A percentile compares a stretch with the other conserved stretches of the same genome.
phyloP scores from a whole-genome alignment of 176 grass and related monocot species.

The Eleusine coracana region DNA sequence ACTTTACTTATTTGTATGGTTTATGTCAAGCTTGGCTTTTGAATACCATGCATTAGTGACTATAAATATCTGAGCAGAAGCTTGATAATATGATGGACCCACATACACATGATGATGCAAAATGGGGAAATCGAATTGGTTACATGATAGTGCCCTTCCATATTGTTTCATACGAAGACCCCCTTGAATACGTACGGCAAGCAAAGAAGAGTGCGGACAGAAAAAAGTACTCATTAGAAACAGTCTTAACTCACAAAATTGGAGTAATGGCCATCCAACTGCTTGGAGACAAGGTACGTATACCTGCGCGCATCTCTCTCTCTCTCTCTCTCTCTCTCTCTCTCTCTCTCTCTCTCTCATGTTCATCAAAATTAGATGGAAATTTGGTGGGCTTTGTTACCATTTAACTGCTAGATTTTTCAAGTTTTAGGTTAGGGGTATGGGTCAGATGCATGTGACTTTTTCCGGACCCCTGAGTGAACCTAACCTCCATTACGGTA shows the following conservation, averaged over 20 bases:
- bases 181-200: constrained; percentile 52
- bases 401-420: too few species aligned
- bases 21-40: not conserved
- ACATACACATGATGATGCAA: constrained; percentile 6
- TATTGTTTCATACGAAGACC: constrained; percentile 41
- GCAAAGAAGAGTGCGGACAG: constrained; percentile 41
- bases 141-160: constrained; percentile 37
- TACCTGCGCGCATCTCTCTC: too few species aligned
- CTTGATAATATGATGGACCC: constrained; percentile 48
- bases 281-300: constrained; percentile 48
- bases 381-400: too few species aligned
- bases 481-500: too few species aligned
- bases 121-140: constrained; percentile 54
- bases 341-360: too few species aligned
- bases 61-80: constrained; percentile 29
- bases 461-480: too few species aligned
- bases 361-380: too few species aligned
- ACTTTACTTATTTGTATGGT: too few species aligned
- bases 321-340: too few species aligned
- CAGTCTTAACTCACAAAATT: constrained; percentile 40
- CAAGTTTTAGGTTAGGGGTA: too few species aligned
- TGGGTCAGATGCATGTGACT: too few species aligned
- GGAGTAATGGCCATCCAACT: constrained; percentile 20
- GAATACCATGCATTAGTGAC: not conserved
- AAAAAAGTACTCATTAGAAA: constrained; percentile 56